Conservation (phyloP, 352 stramenopile genomes). For the Pythium diclinum region DNA sequence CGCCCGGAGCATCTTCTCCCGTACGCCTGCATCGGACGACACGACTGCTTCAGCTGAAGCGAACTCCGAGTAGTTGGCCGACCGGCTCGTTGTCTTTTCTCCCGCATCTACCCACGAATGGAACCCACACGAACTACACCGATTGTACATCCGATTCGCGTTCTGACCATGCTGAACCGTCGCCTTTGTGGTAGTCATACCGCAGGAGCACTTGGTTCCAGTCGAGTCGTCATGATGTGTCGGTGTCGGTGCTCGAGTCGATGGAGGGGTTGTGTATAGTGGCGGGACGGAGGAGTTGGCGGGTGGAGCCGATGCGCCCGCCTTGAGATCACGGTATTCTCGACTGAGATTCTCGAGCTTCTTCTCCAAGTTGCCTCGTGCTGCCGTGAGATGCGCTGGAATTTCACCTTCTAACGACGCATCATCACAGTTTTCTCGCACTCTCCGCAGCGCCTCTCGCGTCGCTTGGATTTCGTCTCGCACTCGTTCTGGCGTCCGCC, state of each 20-base stretch:
- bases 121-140: slow-evolving; percentile 72
- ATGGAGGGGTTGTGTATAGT: background rate
- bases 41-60: slow-evolving; percentile 12
- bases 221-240: background rate
- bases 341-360: slow-evolving; percentile 59
- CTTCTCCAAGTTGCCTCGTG: slow-evolving; percentile 46
- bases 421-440: slow-evolving; percentile 81
- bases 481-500: slow-evolving; percentile 17
- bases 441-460: slow-evolving; percentile 53
- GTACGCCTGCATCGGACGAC: slow-evolving; percentile 41
- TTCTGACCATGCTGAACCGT: slow-evolving; percentile 70
- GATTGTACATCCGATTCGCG: slow-evolving; percentile 62
- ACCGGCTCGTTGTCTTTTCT: background rate
- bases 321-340: slow-evolving; percentile 59
- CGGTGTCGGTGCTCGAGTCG: slow-evolving; percentile 2
- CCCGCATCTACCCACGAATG: slow-evolving; percentile 61
- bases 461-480: slow-evolving; percentile 54
- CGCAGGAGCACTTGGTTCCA: slow-evolving; percentile 49
- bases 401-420: slow-evolving; percentile 77
- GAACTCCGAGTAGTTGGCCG: slow-evolving; percentile 10
- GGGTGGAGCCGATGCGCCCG: background rate
- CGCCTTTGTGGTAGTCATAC: slow-evolving; percentile 50
- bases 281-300: background rate
- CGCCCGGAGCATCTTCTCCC: slow-evolving; percentile 63
- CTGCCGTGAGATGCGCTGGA: slow-evolving; percentile 41